Base-by-base conservation (phyloP, 345 rosid species). In the Syzygium aromaticum region DNA sequence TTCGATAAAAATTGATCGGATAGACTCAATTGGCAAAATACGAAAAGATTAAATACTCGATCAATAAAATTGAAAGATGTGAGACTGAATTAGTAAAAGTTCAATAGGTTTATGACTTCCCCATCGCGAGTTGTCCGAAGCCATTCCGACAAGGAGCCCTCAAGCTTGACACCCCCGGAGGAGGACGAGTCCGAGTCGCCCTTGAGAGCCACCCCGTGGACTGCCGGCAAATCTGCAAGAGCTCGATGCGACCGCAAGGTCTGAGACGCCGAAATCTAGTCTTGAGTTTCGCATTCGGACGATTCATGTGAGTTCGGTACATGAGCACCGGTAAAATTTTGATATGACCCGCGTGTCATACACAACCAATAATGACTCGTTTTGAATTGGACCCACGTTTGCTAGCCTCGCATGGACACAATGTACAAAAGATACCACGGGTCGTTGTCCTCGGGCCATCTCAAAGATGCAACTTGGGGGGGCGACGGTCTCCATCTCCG, bases 201-300 rank as follows among this genome's bases (percentile, higher is more conserved):
- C 23, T 54, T 0, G 10, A 54, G 8, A 54, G 56, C 56, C 22
- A 59, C 7, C 1, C 1, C 3, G 2, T 25, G 64, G 1, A 11
- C 11, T 11, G 43, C 2, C 15, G 0, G 6, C 8, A 11, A 0
- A 2, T 25, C 25, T 2, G 64, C 7, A 27, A 0, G 30, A 59
- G 16, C 0, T 27, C 8, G 1, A 4, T 5, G 23, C 0, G 2
- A 56, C 0, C 2, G 12, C 23, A 5, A 22, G 1, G 0, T 1
- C 2, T 0, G 7, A 12, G 16, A 0, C 0, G 0, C 13, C 9
- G 9, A 61, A n/a, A 61, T n/a, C 3, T 6, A 11, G 1, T 61
- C 33, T 61, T 0, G 1, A 12, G 43, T 5, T 59, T 25, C 11
- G 30, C 64, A 12, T 52, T 3, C 16, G 5, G 15, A 3, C 53